Evolutionary conservation across 2,329 filamentous ascomycete genomes (phyloP).

Genomic region (Phyllosticta ampelicida): DNA sequence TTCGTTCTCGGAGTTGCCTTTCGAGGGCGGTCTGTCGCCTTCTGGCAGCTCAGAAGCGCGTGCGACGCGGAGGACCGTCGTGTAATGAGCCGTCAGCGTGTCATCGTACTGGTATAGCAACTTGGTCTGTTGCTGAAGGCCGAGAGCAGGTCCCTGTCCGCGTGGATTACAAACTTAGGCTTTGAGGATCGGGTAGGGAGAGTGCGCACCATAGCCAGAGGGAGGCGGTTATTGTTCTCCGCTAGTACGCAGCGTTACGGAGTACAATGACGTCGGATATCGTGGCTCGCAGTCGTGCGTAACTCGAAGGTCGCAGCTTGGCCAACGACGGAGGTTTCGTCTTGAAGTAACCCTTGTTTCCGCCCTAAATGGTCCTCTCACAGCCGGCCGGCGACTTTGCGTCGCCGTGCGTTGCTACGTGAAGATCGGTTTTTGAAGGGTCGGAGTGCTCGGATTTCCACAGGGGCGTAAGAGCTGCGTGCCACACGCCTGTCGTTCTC

Average conservation of each 20-base stretch:
- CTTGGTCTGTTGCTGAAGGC: background rate
- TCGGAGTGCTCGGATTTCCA: background rate
- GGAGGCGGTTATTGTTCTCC: background rate
- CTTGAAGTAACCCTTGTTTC: background rate
- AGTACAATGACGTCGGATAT: background rate
- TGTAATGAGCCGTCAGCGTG: slow-evolving; percentile 33
- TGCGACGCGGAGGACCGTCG: slow-evolving; percentile 37
- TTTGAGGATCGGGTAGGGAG: background rate
- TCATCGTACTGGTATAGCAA: slow-evolving; percentile 31
- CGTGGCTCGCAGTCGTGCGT: background rate
- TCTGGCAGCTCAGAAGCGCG: slow-evolving; percentile 42
- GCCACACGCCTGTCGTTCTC: background rate
- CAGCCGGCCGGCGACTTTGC: background rate
- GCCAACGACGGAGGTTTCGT: background rate
- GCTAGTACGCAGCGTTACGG: background rate
- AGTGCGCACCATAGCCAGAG: background rate
- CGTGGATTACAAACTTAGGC: background rate
- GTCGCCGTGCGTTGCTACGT: background rate
- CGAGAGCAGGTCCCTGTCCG: background rate
- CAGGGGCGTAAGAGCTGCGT: background rate
- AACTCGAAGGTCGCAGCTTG: background rate
- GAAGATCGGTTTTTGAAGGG: background rate
- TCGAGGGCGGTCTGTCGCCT: slow-evolving; percentile 47
- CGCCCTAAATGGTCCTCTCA: background rate
- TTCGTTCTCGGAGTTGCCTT: slow-evolving; percentile 40